Conservation (phyloP, 2,329 filamentous ascomycete genomes). For the Penicillium sp. region DNA sequence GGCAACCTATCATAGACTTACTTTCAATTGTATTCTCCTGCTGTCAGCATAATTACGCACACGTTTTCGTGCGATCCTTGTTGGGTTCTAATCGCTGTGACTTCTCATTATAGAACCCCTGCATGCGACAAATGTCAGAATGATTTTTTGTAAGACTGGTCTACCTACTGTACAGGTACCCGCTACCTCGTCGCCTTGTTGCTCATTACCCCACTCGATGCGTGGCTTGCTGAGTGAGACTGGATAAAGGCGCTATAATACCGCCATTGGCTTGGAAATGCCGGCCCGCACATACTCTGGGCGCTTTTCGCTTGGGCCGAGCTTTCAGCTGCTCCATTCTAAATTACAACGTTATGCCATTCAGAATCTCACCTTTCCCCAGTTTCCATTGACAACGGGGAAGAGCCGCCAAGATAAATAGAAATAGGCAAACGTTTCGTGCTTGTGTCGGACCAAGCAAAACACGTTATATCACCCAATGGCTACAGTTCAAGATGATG, state of each 20-base stretch:
- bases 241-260: neutral
- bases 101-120: neutral
- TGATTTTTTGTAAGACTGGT: neutral
- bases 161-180: neutral
- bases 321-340: neutral
- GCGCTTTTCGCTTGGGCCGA: neutral
- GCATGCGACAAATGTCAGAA: neutral
- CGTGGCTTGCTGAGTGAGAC: neutral
- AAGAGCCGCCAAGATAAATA: neutral
- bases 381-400: neutral
- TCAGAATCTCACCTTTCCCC: neutral
- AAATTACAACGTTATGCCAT: neutral
- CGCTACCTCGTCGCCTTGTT: neutral
- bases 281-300: neutral
- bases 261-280: neutral
- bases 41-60: neutral
- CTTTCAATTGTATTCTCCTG: neutral
- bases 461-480: neutral
- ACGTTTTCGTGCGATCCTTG: neutral
- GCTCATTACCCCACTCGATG: neutral
- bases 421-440: neutral
- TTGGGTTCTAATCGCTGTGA: neutral
- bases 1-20: neutral
- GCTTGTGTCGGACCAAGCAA: neutral
- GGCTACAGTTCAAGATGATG: neutral